Percentiles rank a stretch among this genome's conserved stretches.
These are phyloP conservation scores for Trypanosomatidae sp. DNA, from an alignment of 208 protist genomes.

Conservation along the genomic window DNA sequence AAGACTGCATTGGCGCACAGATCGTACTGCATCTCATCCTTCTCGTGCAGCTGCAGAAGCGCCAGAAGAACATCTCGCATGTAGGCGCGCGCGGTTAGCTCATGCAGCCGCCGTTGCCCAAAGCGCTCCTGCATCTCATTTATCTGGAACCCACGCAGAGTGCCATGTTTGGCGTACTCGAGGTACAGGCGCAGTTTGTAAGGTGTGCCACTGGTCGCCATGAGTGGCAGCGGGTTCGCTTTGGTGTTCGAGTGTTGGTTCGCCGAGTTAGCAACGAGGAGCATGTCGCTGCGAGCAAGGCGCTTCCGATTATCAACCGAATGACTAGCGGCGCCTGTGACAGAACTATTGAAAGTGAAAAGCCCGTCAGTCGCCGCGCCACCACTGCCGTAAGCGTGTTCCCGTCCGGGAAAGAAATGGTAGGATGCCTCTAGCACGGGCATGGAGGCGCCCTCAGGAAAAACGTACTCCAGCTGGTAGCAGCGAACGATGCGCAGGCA, in stretches of 20 bases:
- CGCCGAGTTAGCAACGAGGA: constrained; percentile 1
- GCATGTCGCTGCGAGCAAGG: neutral
- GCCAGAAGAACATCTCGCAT: constrained; percentile 82
- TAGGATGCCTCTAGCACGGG: constrained; percentile 21
- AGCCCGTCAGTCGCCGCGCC: neutral
- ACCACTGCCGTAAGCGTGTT: neutral
- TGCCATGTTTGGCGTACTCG: constrained; percentile 68
- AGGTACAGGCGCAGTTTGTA: constrained; percentile 62
- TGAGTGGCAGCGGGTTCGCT: neutral
- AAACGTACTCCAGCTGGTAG: constrained; percentile 57
- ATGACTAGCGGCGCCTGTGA: neutral
- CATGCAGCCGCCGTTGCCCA: constrained; percentile 54
- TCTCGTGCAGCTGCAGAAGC: constrained; percentile 75
- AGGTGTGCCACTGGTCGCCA: neutral
- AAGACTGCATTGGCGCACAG: constrained; percentile 72
- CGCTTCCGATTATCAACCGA: constrained; percentile 5
- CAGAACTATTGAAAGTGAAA: neutral
- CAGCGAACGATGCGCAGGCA: constrained; percentile 47
- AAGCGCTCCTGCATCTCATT: constrained; percentile 58
- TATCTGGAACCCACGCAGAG: constrained; percentile 45
- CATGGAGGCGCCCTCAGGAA: constrained; percentile 13
- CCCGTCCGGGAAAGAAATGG: constrained; percentile 17
- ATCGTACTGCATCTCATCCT: constrained; percentile 70
- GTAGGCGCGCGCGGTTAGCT: constrained; percentile 68
- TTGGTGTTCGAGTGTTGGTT: neutral